Base-by-base conservation (phyloP, 2,329 filamentous ascomycete species). In the Talaromyces sp. region DNA sequence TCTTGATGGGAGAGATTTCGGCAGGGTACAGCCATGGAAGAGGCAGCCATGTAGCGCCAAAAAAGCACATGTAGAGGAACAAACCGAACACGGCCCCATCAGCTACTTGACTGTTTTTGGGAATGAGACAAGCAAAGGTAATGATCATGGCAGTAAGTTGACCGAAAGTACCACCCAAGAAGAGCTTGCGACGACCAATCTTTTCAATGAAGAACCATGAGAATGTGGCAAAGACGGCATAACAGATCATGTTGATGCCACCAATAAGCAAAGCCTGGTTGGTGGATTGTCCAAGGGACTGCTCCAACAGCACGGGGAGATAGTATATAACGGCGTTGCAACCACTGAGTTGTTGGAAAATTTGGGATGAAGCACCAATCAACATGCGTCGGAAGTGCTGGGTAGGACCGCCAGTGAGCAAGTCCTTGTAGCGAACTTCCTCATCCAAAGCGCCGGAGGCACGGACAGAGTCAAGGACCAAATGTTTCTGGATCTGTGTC, bases 31-130 rank as follows among this genome's bases (percentile, higher is more conserved):
- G 52, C 87, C 86, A 90, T 0, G 87, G 87, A 27, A 88, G 81
- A 16, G 87, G 86, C 7, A 89, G 73, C 83, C 86, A 88, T 0
- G 85, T 87, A 0, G 87, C 87, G 39, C 87, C 88, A 68, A 90
- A 90, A 63, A 87, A 87, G 4, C 87, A 86, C 70, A 90, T 90
- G 76, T 89, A 90, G 2, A 87, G 83, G 77, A 90, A 90, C 13
- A 90, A 77, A 64, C 87, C 88, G 2, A 89, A 87, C 10, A 83
- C 75, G 5, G 77, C 76, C 52, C 77, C 77, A 69, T 78, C 77
- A 43, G 76, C 68, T 3, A 70, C 67, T 3, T 67, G 50, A 1
- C 64, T 16, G 3, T 67, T 64, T 8, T 67, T 70, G 2, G 75
- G 75, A 48, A 78, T 79, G 64, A 79, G 59, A 45, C 77, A 79